These are phyloP conservation scores for Talaromyces funiculosus DNA, from an alignment of 2,329 filamentous ascomycete species.

Conservation along the genomic window DNA sequence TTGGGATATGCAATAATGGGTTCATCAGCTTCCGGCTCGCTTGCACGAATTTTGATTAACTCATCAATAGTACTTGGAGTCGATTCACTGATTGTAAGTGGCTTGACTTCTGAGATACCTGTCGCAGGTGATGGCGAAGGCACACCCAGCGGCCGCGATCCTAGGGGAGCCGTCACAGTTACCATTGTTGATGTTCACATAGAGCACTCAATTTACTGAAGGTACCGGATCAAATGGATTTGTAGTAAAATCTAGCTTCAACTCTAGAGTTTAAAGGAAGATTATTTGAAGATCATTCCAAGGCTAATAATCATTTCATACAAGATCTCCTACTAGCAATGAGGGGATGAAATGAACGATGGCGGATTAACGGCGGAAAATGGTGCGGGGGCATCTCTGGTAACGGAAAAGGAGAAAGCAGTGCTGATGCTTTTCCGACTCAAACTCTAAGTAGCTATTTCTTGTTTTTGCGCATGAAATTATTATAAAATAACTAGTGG, in stretches of 20 bases:
- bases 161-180: not conserved
- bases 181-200: not conserved
- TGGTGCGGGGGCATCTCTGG: not conserved
- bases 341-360: not conserved
- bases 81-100: not conserved
- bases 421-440: not conserved
- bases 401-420: not conserved
- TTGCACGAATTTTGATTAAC: not conserved
- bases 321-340: not conserved
- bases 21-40: not conserved
- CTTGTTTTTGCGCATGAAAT: not conserved
- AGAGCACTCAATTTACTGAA: not conserved
- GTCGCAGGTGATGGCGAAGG: slow-evolving; percentile 12
- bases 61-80: not conserved
- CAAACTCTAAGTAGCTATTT: not conserved
- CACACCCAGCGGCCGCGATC: not conserved
- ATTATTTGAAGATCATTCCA: not conserved
- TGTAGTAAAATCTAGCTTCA: not conserved
- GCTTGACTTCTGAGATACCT: slow-evolving; percentile 2
- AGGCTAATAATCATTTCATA: not conserved
- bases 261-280: not conserved
- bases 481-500: not conserved
- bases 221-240: not conserved
- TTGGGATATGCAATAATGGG: not conserved
- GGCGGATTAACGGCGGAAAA: not conserved